Evolutionary conservation across 441 rosid genomes (phyloP), one percentile per base, ranked within the genome.

Genomic region (Euphorbia celastroides): DNA sequence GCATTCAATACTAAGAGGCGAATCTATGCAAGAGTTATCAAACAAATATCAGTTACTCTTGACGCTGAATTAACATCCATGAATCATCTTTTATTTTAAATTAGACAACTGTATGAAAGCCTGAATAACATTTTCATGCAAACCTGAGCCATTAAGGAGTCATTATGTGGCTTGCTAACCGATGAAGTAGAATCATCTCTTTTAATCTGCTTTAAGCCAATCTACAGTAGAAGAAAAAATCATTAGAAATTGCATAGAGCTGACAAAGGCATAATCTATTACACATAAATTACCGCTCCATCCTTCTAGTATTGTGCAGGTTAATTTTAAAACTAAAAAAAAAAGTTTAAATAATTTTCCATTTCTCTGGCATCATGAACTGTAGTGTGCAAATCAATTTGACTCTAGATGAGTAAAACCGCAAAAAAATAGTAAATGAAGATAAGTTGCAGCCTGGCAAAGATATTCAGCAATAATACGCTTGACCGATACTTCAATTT

Each of bases 141-240:
- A 71, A 86, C 92, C 92, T 89, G 88, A 75, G 81, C 88, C 80
- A 81, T 58, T 80, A 89, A 79, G 62, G 73, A 57, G 62, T 83
- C 84, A 81, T 69, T 75, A 23, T 60, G 74, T 22, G 89, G 84
- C 79, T 83, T 87, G 44, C 72, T 77, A 32, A 30, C 72, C 9
- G 84, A 62, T 60, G 82, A 52, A 51, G 80, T 23, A 65, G 86
- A 75, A 70, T 78, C 83, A 59, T 77, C 83, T 54, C 72, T 70
- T 63, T 51, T 76, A 70, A 81, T 62, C 73, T 74, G 84, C 80
- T 73, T 83, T n/a, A 70, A 66, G 42, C 75, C 78, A 68, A 82
- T 64, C 92, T 86, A 80, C 59, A 54, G 23, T 6, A 51, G n/a
- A 64, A 57, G 20, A 41, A 1, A n/a, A 59, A 46, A 69, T 46